Evolutionary conservation across 2,329 filamentous ascomycete species (phyloP).

Genomic region (Alternaria sp.): DNA sequence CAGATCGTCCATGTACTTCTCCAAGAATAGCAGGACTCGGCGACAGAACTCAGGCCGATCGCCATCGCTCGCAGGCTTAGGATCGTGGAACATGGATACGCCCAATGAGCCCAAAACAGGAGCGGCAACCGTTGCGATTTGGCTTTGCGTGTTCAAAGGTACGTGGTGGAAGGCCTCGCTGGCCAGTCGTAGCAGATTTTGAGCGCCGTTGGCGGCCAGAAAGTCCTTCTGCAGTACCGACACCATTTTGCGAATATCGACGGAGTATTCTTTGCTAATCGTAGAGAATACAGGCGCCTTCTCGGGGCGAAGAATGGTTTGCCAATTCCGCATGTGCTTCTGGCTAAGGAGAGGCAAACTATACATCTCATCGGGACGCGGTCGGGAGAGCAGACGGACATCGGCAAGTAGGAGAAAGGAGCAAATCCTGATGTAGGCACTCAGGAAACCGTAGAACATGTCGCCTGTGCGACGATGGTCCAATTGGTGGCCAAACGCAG

Average conservation of each 20-base stretch:
- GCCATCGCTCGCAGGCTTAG: constrained; percentile 17
- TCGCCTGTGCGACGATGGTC: constrained; percentile 36
- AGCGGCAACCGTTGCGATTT: constrained; percentile 29
- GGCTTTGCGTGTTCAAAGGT: constrained; percentile 23
- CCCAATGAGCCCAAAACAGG: constrained; percentile 37
- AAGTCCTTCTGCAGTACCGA: constrained; percentile 36
- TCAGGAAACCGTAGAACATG: constrained; percentile 40
- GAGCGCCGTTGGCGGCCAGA: constrained; percentile 35
- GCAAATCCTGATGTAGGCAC: constrained; percentile 41
- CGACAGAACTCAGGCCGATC: constrained; percentile 33
- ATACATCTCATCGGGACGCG: constrained; percentile 28
- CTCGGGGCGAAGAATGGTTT: constrained; percentile 37
- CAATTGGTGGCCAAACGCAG: constrained; percentile 42
- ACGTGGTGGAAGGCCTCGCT: constrained; percentile 35
- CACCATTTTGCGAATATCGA: constrained; percentile 32
- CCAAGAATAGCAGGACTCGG: constrained; percentile 37
- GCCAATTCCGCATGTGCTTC: constrained; percentile 42
- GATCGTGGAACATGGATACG: constrained; percentile 30
- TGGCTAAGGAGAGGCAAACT: constrained; percentile 34
- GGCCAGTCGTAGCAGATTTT: constrained; percentile 37
- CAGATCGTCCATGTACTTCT: constrained; percentile 41
- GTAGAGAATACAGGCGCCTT: constrained; percentile 37
- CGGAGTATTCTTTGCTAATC: constrained; percentile 40
- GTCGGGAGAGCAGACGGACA: constrained; percentile 30
- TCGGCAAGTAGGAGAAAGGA: constrained; percentile 41